Evolutionary conservation across 2,329 filamentous ascomycete genomes (phyloP).

Genomic region (Colletotrichum filicis): DNA sequence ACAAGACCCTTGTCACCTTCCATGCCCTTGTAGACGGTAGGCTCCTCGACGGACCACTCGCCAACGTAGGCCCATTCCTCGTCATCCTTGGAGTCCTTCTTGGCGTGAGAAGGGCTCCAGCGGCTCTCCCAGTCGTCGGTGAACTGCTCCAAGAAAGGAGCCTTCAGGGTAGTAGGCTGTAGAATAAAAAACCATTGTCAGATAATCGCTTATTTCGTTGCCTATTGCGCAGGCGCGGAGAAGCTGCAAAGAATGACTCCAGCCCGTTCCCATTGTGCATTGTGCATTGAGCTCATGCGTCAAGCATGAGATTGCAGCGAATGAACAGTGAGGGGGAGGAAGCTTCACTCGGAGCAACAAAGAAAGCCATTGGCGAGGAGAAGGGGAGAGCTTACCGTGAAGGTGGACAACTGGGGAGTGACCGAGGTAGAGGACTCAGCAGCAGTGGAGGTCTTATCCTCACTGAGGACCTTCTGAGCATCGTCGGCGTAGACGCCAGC

Average conservation of each 20-base stretch:
- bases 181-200: not conserved
- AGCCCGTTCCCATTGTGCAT: not conserved
- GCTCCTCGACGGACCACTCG: slow-evolving; percentile 97
- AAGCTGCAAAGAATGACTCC: slow-evolving; percentile 32
- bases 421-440: slow-evolving; percentile 65
- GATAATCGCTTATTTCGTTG: not conserved
- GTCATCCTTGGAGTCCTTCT: slow-evolving; percentile 89
- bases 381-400: slow-evolving; percentile 77
- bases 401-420: slow-evolving; percentile 78
- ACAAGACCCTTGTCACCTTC: slow-evolving; percentile 96
- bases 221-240: not conserved
- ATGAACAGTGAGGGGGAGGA: not conserved
- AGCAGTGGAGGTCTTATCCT: slow-evolving; percentile 55
- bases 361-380: not conserved
- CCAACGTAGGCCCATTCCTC: slow-evolving; percentile 98
- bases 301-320: slow-evolving; percentile 1
- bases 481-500: slow-evolving; percentile 78
- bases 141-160: slow-evolving; percentile 98
- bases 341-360: slow-evolving; percentile 7
- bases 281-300: slow-evolving; percentile 18
- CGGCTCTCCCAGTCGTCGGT: slow-evolving; percentile 93
- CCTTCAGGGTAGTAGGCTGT: slow-evolving; percentile 89
- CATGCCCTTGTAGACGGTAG: slow-evolving; percentile 88
- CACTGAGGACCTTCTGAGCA: slow-evolving; percentile 65
- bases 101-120: slow-evolving; percentile 96